These are phyloP conservation scores for Colletotrichum tamarilloi DNA, from an alignment of 2,329 filamentous ascomycete species.

Conservation along the genomic window DNA sequence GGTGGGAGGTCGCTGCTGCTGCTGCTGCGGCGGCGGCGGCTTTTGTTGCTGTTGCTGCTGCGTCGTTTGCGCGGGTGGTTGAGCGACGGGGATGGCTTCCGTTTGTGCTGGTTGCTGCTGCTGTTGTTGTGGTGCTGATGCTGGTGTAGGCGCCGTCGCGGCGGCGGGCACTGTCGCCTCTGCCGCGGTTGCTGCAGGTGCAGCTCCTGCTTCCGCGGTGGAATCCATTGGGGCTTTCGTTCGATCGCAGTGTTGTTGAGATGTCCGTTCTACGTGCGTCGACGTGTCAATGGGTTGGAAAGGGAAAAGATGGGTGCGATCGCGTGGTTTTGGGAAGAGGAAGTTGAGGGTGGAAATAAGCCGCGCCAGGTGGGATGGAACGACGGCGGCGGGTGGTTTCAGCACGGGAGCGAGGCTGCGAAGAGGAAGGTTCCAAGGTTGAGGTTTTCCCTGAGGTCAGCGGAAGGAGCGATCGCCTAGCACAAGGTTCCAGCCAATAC, in stretches of 20 bases:
- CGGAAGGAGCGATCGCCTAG: conserved; percentile 25
- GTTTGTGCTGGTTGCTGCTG: conserved; percentile 19
- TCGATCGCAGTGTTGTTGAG: conserved; percentile 1
- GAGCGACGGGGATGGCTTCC: conserved; percentile 13
- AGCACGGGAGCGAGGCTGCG: conserved; percentile 31
- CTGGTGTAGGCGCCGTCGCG: background rate
- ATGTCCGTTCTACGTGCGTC: background rate
- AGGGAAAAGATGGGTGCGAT: background rate
- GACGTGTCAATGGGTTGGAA: background rate
- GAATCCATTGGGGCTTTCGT: conserved; percentile 26
- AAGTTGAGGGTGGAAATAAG: conserved; percentile 3
- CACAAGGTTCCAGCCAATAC: conserved; percentile 31
- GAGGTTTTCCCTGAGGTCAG: conserved; percentile 29
- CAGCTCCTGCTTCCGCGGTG: conserved; percentile 23
- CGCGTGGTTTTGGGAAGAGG: background rate
- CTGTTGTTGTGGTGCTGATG: conserved; percentile 7
- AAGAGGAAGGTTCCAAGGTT: conserved; percentile 26
- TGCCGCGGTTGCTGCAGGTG: conserved; percentile 18
- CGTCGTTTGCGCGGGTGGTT: conserved; percentile 29
- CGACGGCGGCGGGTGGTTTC: conserved; percentile 29
- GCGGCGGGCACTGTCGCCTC: conserved; percentile 17
- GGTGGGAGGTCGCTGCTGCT: conserved; percentile 36
- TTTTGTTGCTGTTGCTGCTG: conserved; percentile 27
- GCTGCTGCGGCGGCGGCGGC: background rate
- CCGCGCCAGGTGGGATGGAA: conserved; percentile 27